Evolutionary conservation across 2,329 filamentous ascomycete species (phyloP), one percentile per base, ranked within the genome.

Genomic region (Colletotrichum godetiae): DNA sequence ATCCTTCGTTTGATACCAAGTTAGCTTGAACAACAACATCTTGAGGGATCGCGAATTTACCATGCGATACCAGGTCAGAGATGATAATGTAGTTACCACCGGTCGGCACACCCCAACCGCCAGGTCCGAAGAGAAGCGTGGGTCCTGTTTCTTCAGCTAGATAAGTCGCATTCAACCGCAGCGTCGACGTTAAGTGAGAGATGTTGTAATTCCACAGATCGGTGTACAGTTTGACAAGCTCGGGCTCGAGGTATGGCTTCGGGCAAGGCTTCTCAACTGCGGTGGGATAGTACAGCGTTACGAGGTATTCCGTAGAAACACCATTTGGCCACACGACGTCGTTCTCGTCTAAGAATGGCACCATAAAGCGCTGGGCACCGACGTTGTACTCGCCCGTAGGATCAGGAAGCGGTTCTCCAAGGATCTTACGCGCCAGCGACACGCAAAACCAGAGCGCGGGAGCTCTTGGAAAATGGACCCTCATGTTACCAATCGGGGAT

Each of bases 1-100:
- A 80, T 4, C 79, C 79, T 59, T 77, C 6, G 19, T 4, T 19
- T 4, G 75, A 76, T 0, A 68, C 75, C 7, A 77, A 4, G 31
- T 70, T 19, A 70, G 62, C n/a, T 5, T 5, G 8, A 4, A 12
- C 29, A 3, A n/a, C 2, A 5, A 4, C 8, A 1, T 2, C 10
- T 2, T 7, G 11, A 31, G 3, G 24, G 13, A 42, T 33, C 24
- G 19, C 1, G 31, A 7, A 24, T 6, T 55, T 59, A 70, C 74
- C 74, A 7, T 74, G 73, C 0, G 74, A 76, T 6, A 57, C 73
- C 0, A 76, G 69, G 2, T 76, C 73, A 10, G 73, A 65, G 10
- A 73, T 57, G 4, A 63, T 12, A 24, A 69, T 76, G 27, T 58
- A 52, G 63, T 65, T 65, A 56, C 68, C 64, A 53, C 73, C 66